These are phyloP conservation scores for Cenchrus fungigraminus DNA, from an alignment of 176 grass and related monocot species.

Conservation along the genomic window DNA sequence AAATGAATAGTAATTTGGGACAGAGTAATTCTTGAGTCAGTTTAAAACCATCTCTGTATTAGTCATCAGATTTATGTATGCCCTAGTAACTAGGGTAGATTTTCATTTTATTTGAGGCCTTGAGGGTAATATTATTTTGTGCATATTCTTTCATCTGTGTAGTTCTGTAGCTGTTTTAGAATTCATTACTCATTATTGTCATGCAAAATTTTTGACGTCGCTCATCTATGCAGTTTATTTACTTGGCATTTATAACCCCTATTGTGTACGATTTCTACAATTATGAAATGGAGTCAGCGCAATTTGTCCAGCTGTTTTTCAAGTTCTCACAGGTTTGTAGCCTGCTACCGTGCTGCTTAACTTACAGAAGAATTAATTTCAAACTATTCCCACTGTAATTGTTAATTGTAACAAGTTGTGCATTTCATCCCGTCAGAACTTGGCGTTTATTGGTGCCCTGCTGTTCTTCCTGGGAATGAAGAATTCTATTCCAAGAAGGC, in stretches of 20 bases:
- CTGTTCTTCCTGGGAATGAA: slow-evolving; percentile 95
- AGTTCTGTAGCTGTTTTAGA: neutral
- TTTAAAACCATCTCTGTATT: slow-evolving; percentile 7
- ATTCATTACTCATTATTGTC: neutral
- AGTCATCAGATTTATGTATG: neutral
- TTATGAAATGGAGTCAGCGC: slow-evolving; percentile 53
- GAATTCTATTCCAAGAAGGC: slow-evolving; percentile 77
- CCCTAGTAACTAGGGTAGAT: neutral
- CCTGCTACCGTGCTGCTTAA: neutral
- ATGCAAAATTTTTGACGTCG: slow-evolving; percentile 11
- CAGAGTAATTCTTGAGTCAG: neutral
- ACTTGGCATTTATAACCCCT: slow-evolving; percentile 65
- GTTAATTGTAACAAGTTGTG: neutral
- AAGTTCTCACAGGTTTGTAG: slow-evolving; percentile 62
- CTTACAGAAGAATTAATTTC: neutral
- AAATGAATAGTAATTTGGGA: too few relatives aligned
- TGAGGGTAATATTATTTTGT: neutral
- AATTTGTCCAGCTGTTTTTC: slow-evolving; percentile 59
- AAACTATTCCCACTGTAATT: neutral
- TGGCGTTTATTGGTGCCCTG: slow-evolving; percentile 80
- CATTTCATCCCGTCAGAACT: slow-evolving; percentile 53
- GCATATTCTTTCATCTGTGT: neutral
- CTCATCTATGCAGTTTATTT: slow-evolving; percentile 57
- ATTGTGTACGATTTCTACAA: slow-evolving; percentile 73
- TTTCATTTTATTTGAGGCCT: slow-evolving; percentile 1